phyloP scores from a whole-genome alignment of 2,329 filamentous ascomycete species.

The Cryphonectria carpinicola region DNA sequence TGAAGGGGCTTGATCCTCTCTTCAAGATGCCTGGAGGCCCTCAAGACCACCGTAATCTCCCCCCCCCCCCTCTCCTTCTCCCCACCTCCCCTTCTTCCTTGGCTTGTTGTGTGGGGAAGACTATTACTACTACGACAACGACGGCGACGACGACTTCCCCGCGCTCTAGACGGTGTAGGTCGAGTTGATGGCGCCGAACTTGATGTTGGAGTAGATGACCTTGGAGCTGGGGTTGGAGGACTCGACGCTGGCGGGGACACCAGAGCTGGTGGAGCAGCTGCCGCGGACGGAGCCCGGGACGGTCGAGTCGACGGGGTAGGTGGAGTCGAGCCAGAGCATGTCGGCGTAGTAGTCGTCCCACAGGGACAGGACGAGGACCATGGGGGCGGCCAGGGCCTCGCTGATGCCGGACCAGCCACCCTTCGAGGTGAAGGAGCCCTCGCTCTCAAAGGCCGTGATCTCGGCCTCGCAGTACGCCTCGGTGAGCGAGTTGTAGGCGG shows the following conservation, averaged over 20 bases:
- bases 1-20: background rate
- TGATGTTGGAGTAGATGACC: slow-evolving; percentile 64
- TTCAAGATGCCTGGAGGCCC: background rate
- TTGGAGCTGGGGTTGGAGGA: slow-evolving; percentile 48
- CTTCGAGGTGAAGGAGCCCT: slow-evolving; percentile 54
- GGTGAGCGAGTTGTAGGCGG: slow-evolving; percentile 55
- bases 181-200: slow-evolving; percentile 58
- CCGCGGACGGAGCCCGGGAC: slow-evolving; percentile 57
- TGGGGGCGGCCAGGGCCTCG: slow-evolving; percentile 44
- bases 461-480: slow-evolving; percentile 61
- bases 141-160: too few species aligned
- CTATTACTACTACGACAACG: too few species aligned
- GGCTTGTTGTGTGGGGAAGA: too few species aligned
- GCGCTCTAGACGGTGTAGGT: slow-evolving; percentile 44
- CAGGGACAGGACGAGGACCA: slow-evolving; percentile 55
- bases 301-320: slow-evolving; percentile 57
- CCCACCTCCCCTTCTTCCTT: too few species aligned
- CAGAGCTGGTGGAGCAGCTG: slow-evolving; percentile 55
- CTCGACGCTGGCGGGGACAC: slow-evolving; percentile 56
- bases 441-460: slow-evolving; percentile 61
- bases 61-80: too few species aligned
- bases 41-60: background rate
- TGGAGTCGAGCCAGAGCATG: slow-evolving; percentile 78
- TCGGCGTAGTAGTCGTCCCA: slow-evolving; percentile 70
- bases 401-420: slow-evolving; percentile 65